phyloP scores from a whole-genome alignment of 2,329 filamentous ascomycete species.

The Aureobasidium sp. region DNA sequence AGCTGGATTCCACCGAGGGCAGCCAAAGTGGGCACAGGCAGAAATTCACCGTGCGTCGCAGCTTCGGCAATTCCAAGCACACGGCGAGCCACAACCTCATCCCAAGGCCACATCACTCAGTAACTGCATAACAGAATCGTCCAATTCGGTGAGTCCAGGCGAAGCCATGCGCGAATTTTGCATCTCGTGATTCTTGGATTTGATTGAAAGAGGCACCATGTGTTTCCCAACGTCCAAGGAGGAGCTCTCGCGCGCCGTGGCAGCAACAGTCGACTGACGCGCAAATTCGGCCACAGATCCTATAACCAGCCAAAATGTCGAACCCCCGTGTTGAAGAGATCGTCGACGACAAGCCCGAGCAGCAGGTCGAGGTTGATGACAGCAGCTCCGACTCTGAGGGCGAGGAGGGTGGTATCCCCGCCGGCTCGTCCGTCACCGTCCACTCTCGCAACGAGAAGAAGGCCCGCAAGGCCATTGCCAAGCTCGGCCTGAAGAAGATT shows the following conservation, averaged over 20 bases:
- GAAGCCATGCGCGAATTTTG: conserved; percentile 9
- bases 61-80: conserved; percentile 8
- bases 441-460: conserved; percentile 99
- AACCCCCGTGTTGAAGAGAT: conserved; percentile 98
- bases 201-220: neutral
- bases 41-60: conserved; percentile 9
- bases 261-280: conserved; percentile 10
- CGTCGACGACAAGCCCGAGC: conserved; percentile 73
- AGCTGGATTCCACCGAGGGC: neutral
- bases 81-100: conserved; percentile 4
- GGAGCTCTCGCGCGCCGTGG: neutral
- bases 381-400: conserved; percentile 72
- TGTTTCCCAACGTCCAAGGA: neutral
- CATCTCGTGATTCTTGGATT: neutral
- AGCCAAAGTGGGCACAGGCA: neutral
- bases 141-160: conserved; percentile 2
- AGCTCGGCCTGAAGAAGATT: conserved; percentile 93
- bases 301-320: conserved; percentile 60
- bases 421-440: conserved; percentile 80
- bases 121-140: conserved; percentile 3
- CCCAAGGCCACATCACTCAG: neutral
- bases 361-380: conserved; percentile 65
- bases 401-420: conserved; percentile 61
- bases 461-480: conserved; percentile 97
- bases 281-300: conserved; percentile 11